Evolutionary conservation across 352 stramenopile species (phyloP).

Genomic region (Aphanomyces cochlioides): DNA sequence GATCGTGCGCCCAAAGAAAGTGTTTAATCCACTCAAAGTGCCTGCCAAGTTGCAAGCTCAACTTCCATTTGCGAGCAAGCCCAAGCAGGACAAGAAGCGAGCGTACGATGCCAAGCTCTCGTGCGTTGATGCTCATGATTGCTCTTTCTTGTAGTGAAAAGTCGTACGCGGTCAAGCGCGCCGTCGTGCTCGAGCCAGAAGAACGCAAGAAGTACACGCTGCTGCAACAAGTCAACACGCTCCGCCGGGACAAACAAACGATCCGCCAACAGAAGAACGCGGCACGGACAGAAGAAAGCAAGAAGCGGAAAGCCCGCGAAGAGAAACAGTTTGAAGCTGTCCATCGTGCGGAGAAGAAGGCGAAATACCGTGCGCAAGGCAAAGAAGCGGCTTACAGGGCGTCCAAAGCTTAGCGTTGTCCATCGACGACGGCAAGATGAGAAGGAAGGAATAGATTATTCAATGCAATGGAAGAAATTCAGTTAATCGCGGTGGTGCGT

Average conservation of each 20-base stretch:
- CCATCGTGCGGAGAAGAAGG: conserved; percentile 82
- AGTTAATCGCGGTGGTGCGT: too few species aligned
- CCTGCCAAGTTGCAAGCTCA: conserved; percentile 96
- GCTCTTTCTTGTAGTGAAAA: conserved; percentile 40
- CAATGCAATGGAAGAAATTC: too few species aligned
- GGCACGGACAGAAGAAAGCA: conserved; percentile 74
- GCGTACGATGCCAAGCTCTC: conserved; percentile 26
- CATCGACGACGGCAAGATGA: not conserved
- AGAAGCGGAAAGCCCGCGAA: conserved; percentile 91
- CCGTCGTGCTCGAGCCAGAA: conserved; percentile 93
- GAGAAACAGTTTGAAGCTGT: conserved; percentile 85
- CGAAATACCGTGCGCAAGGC: conserved; percentile 76
- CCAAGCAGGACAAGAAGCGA: conserved; percentile 91
- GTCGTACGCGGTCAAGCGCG: conserved; percentile 85
- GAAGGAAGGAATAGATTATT: too few species aligned
- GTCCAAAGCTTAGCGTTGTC: conserved; percentile 19
- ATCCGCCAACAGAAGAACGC: conserved; percentile 92
- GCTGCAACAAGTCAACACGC: conserved; percentile 96
- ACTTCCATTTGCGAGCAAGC: conserved; percentile 97
- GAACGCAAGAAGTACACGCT: conserved; percentile 97
- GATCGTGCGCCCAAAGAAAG: conserved; percentile 90
- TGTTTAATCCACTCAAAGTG: conserved; percentile 93
- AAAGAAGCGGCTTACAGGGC: conserved; percentile 45
- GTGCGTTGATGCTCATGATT: not conserved
- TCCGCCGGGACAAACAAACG: conserved; percentile 94